A percentile compares a stretch with the other conserved stretches of the same genome.
These are phyloP conservation scores for Sugiyamaella boreocaroliniensis DNA, from an alignment of 805 yeast genomes.

Conservation along the genomic window DNA sequence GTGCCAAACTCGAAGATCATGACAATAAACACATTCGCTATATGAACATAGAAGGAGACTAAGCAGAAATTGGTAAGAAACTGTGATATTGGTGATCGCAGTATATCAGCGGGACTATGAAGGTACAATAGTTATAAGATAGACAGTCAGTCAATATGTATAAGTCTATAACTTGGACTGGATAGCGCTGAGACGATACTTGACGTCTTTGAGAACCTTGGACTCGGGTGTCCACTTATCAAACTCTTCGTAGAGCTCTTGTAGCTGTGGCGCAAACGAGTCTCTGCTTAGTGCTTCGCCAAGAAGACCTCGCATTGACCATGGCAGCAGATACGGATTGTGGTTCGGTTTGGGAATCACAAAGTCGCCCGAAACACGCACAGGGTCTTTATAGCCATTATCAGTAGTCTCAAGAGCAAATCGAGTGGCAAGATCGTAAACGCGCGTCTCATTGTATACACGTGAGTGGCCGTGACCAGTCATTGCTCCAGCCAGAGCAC, in stretches of 20 bases:
- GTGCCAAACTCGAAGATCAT: too few relatives aligned
- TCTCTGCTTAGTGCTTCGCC: constrained; percentile 48
- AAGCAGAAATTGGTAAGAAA: too few relatives aligned
- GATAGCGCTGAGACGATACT: constrained; percentile 64
- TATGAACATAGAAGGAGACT: too few relatives aligned
- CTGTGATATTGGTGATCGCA: too few relatives aligned
- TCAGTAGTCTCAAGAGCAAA: constrained; percentile 71
- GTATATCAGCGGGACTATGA: too few relatives aligned
- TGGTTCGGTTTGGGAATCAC: constrained; percentile 51
- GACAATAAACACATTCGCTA: too few relatives aligned
- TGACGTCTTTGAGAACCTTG: constrained; percentile 74
- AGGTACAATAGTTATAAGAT: background rate
- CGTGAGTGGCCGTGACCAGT: constrained; percentile 95
- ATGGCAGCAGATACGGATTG: constrained; percentile 84
- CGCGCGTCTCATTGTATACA: constrained; percentile 77
- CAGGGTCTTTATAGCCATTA: constrained; percentile 30
- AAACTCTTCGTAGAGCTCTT: constrained; percentile 58
- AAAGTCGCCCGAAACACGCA: constrained; percentile 32
- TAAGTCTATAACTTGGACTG: constrained; percentile 23
- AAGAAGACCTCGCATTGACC: constrained; percentile 83
- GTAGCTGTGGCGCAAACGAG: constrained; percentile 49
- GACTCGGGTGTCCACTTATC: constrained; percentile 84
- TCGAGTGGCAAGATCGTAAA: constrained; percentile 71
- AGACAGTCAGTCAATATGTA: background rate
- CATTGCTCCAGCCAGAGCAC: constrained; percentile 75